Conservation (phyloP, 148 eudicot species). For the Arctostaphylos glauca region DNA sequence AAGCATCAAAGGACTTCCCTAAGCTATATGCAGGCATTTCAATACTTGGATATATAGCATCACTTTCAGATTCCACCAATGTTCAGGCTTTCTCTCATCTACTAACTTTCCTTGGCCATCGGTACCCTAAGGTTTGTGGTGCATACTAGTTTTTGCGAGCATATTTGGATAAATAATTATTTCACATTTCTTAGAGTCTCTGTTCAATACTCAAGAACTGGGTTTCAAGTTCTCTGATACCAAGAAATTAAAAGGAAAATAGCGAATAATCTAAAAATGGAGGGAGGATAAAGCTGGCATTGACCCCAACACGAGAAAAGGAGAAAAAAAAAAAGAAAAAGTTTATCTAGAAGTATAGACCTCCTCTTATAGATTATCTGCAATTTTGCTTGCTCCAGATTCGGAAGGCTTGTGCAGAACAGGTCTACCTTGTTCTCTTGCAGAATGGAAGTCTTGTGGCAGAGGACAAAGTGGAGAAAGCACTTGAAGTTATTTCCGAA, state of each 20-base stretch:
- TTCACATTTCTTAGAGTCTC: neutral
- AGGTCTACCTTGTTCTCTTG: slow-evolving; percentile 82
- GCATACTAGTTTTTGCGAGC: neutral
- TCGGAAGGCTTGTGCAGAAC: slow-evolving; percentile 83
- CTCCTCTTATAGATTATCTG: neutral
- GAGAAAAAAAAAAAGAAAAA: neutral
- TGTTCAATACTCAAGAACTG: too few relatives aligned
- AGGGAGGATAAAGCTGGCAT: slow-evolving; percentile 6
- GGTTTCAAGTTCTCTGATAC: too few relatives aligned
- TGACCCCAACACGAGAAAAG: neutral
- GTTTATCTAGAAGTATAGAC: neutral
- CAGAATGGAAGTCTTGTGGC: slow-evolving; percentile 61
- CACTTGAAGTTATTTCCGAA: slow-evolving; percentile 76
- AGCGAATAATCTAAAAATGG: neutral
- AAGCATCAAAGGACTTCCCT: slow-evolving; percentile 79
- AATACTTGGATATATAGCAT: slow-evolving; percentile 84
- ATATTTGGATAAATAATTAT: neutral
- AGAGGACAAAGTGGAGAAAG: slow-evolving; percentile 62
- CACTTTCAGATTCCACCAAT: slow-evolving; percentile 58
- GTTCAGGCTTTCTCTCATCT: slow-evolving; percentile 69
- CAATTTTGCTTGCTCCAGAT: slow-evolving; percentile 42
- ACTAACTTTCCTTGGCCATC: slow-evolving; percentile 74
- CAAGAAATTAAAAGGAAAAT: too few relatives aligned
- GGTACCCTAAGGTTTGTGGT: slow-evolving; percentile 90
- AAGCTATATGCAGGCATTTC: slow-evolving; percentile 92